These are phyloP conservation scores for Penicillium bovifimosum DNA, from an alignment of 495 filamentous ascomycete genomes.

Conservation along the genomic window DNA sequence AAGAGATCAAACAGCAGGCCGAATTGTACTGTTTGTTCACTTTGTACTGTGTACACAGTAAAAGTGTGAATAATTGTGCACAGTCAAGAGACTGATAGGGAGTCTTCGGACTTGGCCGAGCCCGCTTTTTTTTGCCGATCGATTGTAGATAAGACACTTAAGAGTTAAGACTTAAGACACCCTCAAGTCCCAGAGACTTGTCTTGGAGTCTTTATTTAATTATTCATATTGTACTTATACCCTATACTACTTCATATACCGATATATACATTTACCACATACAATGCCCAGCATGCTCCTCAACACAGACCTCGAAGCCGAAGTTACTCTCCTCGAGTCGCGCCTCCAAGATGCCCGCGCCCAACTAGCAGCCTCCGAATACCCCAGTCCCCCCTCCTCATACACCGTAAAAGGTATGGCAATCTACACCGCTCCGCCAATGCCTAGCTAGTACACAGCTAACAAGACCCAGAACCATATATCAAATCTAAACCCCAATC, in stretches of 20 bases:
- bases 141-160: no score
- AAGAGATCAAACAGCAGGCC: no score
- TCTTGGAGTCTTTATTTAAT: neutral
- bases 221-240: neutral
- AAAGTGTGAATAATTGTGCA: no score
- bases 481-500: conserved; percentile 14
- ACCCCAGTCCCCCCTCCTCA: conserved; percentile 18
- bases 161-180: no score
- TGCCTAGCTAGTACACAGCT: neutral
- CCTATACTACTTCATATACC: neutral
- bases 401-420: conserved; percentile 9
- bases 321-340: conserved; percentile 21
- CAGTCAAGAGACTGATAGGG: conserved; percentile 14
- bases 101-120: conserved; percentile 12
- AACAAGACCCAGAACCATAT: neutral
- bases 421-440: neutral
- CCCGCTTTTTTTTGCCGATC: conserved; percentile 8
- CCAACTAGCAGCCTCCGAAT: conserved; percentile 16
- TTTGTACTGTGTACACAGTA: no score
- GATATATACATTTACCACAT: neutral
- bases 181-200: neutral
- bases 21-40: no score
- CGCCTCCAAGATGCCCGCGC: conserved; percentile 22
- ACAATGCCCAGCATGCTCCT: conserved; percentile 9
- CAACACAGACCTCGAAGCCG: conserved; percentile 9